phyloP scores from a whole-genome alignment of 2,329 filamentous ascomycete species.

The Septoria linicola region DNA sequence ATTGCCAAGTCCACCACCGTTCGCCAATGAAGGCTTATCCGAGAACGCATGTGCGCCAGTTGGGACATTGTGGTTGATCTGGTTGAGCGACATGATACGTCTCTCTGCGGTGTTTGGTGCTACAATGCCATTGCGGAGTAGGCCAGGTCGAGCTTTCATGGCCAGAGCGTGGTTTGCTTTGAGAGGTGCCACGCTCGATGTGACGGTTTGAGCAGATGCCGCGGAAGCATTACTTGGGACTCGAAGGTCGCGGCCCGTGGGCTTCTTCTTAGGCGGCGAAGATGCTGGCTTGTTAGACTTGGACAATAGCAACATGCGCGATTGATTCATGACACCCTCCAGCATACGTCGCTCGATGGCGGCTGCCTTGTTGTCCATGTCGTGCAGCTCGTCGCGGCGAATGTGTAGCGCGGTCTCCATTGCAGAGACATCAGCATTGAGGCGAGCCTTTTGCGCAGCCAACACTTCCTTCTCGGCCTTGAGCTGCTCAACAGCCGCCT shows the following conservation, averaged over 20 bases:
- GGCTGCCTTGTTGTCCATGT: constrained; percentile 88
- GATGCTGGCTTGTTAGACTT: constrained; percentile 52
- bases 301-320: constrained; percentile 79
- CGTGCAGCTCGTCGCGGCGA: constrained; percentile 82
- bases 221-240: constrained; percentile 41
- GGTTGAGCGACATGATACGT: constrained; percentile 84
- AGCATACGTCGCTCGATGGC: constrained; percentile 86
- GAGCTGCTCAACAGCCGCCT: constrained; percentile 57
- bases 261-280: constrained; percentile 43
- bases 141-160: constrained; percentile 50
- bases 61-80: constrained; percentile 76
- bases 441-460: constrained; percentile 71
- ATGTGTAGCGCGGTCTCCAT: constrained; percentile 87
- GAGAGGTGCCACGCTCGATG: constrained; percentile 34
- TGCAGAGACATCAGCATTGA: constrained; percentile 83
- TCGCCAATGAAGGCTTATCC: constrained; percentile 30
- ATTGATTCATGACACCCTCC: constrained; percentile 95
- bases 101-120: constrained; percentile 49
- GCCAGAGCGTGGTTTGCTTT: constrained; percentile 42
- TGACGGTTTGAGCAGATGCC: constrained; percentile 46
- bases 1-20: constrained; percentile 25
- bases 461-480: constrained; percentile 72
- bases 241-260: constrained; percentile 43
- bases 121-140: constrained; percentile 42
- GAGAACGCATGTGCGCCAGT: constrained; percentile 44